These are phyloP conservation scores for Lachnellula suecica DNA, from an alignment of 2,329 filamentous ascomycete genomes.

Conservation along the genomic window DNA sequence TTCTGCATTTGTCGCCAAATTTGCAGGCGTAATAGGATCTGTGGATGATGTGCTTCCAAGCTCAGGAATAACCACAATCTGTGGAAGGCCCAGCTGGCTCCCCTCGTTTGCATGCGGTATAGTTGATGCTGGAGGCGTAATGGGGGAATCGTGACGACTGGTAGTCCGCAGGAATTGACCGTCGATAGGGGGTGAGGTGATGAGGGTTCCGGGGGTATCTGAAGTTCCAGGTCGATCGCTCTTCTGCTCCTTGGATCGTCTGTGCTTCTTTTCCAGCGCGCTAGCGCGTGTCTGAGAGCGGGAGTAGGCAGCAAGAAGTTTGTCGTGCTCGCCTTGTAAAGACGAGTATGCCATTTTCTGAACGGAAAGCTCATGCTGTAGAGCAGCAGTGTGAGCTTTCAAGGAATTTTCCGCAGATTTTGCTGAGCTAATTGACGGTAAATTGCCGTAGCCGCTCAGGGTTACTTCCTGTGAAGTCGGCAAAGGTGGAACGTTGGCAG, in stretches of 20 bases:
- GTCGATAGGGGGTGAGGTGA: too few relatives aligned
- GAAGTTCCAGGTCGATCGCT: too few relatives aligned
- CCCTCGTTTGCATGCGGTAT: too few relatives aligned
- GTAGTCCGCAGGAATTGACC: too few relatives aligned
- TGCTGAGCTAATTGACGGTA: constrained; percentile 25
- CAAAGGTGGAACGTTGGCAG: constrained; percentile 18
- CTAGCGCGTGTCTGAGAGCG: constrained; percentile 48
- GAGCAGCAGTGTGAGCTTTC: constrained; percentile 31
- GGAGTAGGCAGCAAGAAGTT: constrained; percentile 49
- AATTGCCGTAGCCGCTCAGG: constrained; percentile 13
- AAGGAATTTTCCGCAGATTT: constrained; percentile 26
- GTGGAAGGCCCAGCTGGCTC: too few relatives aligned
- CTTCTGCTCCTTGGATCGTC: constrained; percentile 49
- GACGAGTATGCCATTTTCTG: constrained; percentile 52
- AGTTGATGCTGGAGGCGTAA: too few relatives aligned
- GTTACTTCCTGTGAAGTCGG: constrained; percentile 17
- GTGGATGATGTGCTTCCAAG: too few relatives aligned
- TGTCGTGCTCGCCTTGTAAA: constrained; percentile 53
- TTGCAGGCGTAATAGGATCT: too few relatives aligned
- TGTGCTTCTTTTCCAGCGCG: constrained; percentile 50
- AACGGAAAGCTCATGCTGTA: constrained; percentile 53
- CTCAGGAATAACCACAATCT: too few relatives aligned
- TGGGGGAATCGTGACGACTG: too few relatives aligned
- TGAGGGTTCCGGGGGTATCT: too few relatives aligned
- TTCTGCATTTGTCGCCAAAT: too few relatives aligned